These are phyloP conservation scores for Golubevia pallescens DNA, from an alignment of 1,284 basidiomycete genomes.

Conservation along the genomic window DNA sequence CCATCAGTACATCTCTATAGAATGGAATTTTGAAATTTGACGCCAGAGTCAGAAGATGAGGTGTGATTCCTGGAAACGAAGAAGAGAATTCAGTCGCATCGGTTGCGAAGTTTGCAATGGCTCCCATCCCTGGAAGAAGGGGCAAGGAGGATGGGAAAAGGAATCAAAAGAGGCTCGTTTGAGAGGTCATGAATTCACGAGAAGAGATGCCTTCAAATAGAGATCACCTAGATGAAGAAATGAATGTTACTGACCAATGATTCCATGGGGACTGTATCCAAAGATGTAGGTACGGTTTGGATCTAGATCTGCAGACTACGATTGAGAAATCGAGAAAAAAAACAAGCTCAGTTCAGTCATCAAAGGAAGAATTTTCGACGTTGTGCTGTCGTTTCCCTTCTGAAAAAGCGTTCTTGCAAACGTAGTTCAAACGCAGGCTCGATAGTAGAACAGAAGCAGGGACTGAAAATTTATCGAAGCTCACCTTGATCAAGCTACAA, in stretches of 20 bases:
- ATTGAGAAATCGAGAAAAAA: neutral
- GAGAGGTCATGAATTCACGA: no score
- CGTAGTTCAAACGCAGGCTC: no score
- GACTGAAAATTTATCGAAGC: neutral
- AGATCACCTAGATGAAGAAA: no score
- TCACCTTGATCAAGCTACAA: constrained; percentile 48
- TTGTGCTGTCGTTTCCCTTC: no score
- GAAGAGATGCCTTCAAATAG: no score
- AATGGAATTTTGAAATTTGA: constrained; percentile 89
- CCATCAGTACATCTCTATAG: constrained; percentile 82
- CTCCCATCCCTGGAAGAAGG: constrained; percentile 46
- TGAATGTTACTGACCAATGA: constrained; percentile 2
- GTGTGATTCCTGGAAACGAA: constrained; percentile 86
- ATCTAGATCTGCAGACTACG: constrained; percentile 43
- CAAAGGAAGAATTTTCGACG: no score
- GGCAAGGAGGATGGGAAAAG: no score
- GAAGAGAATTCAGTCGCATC: constrained; percentile 91
- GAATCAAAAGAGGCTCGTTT: neutral
- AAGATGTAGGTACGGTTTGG: constrained; percentile 54
- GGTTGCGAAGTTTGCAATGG: constrained; percentile 50
- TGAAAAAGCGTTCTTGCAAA: no score
- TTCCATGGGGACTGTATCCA: constrained; percentile 26
- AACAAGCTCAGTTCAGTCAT: neutral
- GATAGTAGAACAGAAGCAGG: no score
- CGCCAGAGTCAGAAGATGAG: constrained; percentile 87